phyloP scores from a whole-genome alignment of 1,139 yeast species.

The Eremothecium cymbalariae region DNA sequence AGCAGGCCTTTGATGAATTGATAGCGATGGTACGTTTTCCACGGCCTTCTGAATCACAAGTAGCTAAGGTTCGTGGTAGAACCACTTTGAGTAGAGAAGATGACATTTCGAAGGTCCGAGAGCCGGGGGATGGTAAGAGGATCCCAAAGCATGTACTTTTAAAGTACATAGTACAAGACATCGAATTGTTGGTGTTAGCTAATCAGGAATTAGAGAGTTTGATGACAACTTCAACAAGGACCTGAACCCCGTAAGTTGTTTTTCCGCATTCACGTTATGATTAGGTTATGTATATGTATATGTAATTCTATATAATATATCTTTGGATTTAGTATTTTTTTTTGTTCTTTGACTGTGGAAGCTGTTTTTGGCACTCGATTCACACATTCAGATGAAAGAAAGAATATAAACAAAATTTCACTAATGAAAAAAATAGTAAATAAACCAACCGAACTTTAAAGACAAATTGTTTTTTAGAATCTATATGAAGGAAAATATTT shows the following conservation, averaged over 20 bases:
- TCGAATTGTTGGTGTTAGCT: conserved; percentile 22
- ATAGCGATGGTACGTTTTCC: conserved; percentile 19
- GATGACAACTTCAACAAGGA: conserved; percentile 6
- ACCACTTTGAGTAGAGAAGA: not conserved
- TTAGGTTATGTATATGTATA: not conserved
- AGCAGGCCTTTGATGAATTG: conserved; percentile 25
- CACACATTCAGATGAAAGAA: not conserved
- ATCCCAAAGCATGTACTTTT: conserved; percentile 28
- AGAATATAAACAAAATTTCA: not conserved
- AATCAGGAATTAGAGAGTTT: conserved; percentile 22
- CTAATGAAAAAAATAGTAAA: not conserved
- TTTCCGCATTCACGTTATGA: not conserved
- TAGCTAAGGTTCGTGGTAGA: conserved; percentile 2
- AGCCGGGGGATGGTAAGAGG: conserved; percentile 19
- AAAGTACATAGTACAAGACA: conserved; percentile 26
- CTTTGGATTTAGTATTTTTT: not conserved
- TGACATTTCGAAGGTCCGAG: no score
- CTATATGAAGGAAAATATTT: conserved; percentile 2
- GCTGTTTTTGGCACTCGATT: not conserved
- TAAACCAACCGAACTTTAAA: conserved; percentile 1
- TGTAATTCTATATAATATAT: not conserved
- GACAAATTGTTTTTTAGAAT: conserved; percentile 1
- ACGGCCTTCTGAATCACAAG: conserved; percentile 10
- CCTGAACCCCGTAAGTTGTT: not conserved
- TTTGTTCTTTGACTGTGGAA: not conserved